Conservation (phyloP, 352 stramenopile species). For the Phytophthora boehmeriae region DNA sequence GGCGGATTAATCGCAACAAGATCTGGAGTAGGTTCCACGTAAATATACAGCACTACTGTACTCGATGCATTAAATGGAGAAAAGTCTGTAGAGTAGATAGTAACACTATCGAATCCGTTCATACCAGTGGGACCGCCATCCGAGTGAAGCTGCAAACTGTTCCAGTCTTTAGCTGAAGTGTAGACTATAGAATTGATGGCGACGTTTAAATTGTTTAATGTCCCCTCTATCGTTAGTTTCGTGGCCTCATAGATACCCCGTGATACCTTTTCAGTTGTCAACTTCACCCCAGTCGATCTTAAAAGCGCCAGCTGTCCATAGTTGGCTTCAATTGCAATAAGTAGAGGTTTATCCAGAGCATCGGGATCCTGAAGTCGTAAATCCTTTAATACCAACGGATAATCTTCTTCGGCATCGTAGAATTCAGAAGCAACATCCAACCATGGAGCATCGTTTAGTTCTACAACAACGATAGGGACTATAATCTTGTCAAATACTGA, state of each 20-base stretch:
- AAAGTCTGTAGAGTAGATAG: constrained; percentile 44
- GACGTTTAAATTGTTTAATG: constrained; percentile 46
- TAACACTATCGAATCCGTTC: constrained; percentile 58
- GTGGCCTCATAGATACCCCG: background rate
- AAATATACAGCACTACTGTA: constrained; percentile 37
- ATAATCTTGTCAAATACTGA: constrained; percentile 29
- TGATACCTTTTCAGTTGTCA: constrained; percentile 17
- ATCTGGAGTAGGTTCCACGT: constrained; percentile 38
- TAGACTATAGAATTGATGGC: constrained; percentile 54
- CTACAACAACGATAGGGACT: constrained; percentile 51
- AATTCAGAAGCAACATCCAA: constrained; percentile 34
- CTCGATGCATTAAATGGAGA: constrained; percentile 42
- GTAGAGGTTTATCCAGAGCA: constrained; percentile 19
- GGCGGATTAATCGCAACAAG: constrained; percentile 33
- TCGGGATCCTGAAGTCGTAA: constrained; percentile 61
- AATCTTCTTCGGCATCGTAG: constrained; percentile 65
- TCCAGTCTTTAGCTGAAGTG: constrained; percentile 68
- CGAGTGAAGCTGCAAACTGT: constrained; percentile 49
- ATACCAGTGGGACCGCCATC: constrained; percentile 12
- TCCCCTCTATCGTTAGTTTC: constrained; percentile 39
- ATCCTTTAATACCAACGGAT: constrained; percentile 48
- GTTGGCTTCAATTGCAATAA: constrained; percentile 34
- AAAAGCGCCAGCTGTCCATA: constrained; percentile 50
- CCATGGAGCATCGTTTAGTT: constrained; percentile 80
- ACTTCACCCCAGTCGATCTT: constrained; percentile 12